Evolutionary conservation across 495 filamentous ascomycete genomes (phyloP), one percentile per base, ranked within the genome.

Genomic region (Lophium mytilinum): DNA sequence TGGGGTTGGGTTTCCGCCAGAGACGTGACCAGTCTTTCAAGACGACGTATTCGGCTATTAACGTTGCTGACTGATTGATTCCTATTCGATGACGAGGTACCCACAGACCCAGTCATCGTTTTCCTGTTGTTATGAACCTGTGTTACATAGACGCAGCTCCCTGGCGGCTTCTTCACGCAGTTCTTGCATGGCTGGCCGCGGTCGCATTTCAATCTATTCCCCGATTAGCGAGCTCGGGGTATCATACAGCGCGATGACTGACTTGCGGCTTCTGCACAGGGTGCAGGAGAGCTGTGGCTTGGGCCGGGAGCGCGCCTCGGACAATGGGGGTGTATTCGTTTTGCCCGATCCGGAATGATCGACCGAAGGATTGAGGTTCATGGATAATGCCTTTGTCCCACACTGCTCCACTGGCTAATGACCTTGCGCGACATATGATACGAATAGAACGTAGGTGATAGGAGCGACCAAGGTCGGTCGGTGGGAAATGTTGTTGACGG

Each of bases 211-310:
- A 47, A 10, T 21, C 43, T 47, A 21, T 11, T 10, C 10, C 6
- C 14, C 15, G 10, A 30, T 47, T 18, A 47, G 43, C 43, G 18
- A 18, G 18, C 11, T 18, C 43, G 18, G 21, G n/a, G 10, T 21
- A 18, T n/a, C 17, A 47, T 53, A 39, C 15, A 41, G n/a, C 40
- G 37, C 39, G 14, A 48, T 40, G 34, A 50, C 53, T 61, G 52
- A 68, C 66, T 68, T 68, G 46, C 64, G 64, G 34, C 47, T 48
- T 61, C 53, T 55, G 53, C 65, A 68, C 43, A 56, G 55, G 40
- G 56, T 55, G 62, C 66, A 68, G 41, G 64, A 67, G 24, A 68
- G 51, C 49, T 63, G 64, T 11, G 53, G 42, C 49, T 56, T 56
- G 53, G 24, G 24, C 24, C 24, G 24, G 24, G 24, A 30, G 24